Evolutionary conservation across 2,329 filamentous ascomycete genomes (phyloP).

Genomic region (Talaromyces albobiverticillius): DNA sequence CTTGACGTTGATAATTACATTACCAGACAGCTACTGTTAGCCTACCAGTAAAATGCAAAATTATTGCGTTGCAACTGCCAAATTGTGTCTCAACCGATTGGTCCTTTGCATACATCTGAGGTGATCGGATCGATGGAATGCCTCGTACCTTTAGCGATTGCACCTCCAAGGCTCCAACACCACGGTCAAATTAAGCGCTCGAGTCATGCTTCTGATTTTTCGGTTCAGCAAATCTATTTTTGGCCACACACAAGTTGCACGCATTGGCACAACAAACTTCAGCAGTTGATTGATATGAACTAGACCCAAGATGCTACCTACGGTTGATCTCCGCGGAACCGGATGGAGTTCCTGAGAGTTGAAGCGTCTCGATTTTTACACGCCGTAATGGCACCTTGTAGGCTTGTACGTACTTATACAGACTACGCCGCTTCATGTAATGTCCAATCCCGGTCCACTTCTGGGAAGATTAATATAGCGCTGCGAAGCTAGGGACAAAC

Average conservation of each 20-base stretch:
- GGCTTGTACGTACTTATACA: neutral
- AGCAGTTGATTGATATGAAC: neutral
- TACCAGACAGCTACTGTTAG: conserved; percentile 8
- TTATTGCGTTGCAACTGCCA: neutral
- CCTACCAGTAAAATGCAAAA: neutral
- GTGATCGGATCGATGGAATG: neutral
- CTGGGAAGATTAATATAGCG: conserved; percentile 3
- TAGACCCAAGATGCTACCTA: neutral
- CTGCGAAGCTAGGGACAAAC: conserved; percentile 11
- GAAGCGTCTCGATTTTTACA: neutral
- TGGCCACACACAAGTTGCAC: neutral
- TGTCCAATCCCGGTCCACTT: conserved; percentile 5
- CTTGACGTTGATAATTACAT: neutral
- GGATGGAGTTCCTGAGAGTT: neutral
- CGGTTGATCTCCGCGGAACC: conserved; percentile 2
- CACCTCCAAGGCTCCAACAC: neutral
- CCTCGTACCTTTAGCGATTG: neutral
- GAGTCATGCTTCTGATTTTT: neutral
- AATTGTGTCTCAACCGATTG: conserved; percentile 4
- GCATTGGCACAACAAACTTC: neutral
- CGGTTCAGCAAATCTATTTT: neutral
- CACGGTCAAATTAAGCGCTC: neutral
- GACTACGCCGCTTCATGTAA: neutral
- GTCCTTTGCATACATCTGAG: neutral
- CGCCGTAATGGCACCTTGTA: conserved; percentile 1